Evolutionary conservation across 83 land plant genomes (phyloP), one percentile per base, ranked within the genome.

Genomic region (Picea abies): DNA sequence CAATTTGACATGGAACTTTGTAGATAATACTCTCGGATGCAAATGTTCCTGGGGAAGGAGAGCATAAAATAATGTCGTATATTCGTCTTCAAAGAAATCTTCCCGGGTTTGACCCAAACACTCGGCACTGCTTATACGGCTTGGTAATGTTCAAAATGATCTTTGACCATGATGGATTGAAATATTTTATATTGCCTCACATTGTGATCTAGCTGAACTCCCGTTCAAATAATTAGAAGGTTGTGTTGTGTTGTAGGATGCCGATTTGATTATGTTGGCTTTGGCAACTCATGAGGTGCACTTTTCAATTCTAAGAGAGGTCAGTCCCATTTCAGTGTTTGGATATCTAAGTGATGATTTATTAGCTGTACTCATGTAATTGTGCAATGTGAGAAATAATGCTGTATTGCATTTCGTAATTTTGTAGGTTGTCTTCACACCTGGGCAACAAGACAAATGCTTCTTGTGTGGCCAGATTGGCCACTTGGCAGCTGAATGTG

Each of bases 21-120:
- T 37, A 86, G 96, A 94, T 94, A 6, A 89, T 94, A 16, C 83
- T 94, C 4, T 94, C 96, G 0, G 94, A 94, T 86, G 79, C 93
- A 63, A 92, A 94, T 87, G 96, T 87, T 68, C 93, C 93, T 58
- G 96, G 96, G 17, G 96, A 94, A 83, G 96, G 96, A 41, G 94
- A 94, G 58, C 94, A 94, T 78, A 94, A 94, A 63, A 87, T 94
- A 15, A 92, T 94, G 96, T 89, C 91, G 0, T 94, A 89, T 79
- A 92, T 94, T 52, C 87, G 94, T 15, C 84, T 83, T 4, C 94
- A 93, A 82, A 85, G 94, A 73, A 86, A 69, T 39, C 82, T 83
- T 76, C 89, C 90, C 68, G 90, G 85, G 16, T 93, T 88, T 79
- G 89, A 93, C 81, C 91, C 91, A 10, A 92, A 94, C 70, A 92